Percentiles rank a stretch among this genome's conserved stretches.
Conservation (phyloP, 108 stramenopile species). For the Nitzschia sp. region DNA sequence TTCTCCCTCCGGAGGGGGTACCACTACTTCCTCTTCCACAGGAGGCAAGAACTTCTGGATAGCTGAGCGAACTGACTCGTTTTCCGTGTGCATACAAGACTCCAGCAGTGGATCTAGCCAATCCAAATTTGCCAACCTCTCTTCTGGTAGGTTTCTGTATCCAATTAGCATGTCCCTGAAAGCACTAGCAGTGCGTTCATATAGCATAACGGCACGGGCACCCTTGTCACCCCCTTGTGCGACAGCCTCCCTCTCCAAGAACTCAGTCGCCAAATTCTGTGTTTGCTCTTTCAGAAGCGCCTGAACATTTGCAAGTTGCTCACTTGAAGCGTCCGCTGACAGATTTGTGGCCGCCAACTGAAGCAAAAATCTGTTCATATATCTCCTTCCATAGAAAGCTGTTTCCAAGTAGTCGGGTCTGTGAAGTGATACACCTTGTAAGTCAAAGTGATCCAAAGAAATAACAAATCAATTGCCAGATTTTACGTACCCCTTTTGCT, state of each 20-base stretch:
- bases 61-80: conserved; percentile 31
- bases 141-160: conserved; percentile 32
- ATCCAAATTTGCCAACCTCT: conserved; percentile 25
- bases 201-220: conserved; percentile 15
- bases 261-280: conserved; percentile 54
- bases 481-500: neutral
- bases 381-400: conserved; percentile 68
- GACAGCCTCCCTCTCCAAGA: conserved; percentile 58
- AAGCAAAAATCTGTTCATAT: conserved; percentile 68
- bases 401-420: conserved; percentile 79
- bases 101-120: conserved; percentile 44
- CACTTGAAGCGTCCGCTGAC: conserved; percentile 24
- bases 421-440: conserved; percentile 3
- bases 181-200: conserved; percentile 26
- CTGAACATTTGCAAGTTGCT: conserved; percentile 45
- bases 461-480: neutral
- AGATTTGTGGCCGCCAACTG: conserved; percentile 41
- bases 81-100: conserved; percentile 32
- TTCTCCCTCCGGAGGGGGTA: neutral
- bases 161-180: conserved; percentile 43
- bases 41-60: conserved; percentile 38
- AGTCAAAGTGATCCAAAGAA: neutral
- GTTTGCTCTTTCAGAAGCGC: conserved; percentile 68
- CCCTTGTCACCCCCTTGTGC: conserved; percentile 14
- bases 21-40: conserved; percentile 6